Evolutionary conservation across 495 filamentous ascomycete genomes (phyloP).

Genomic region (Neurospora sp.): DNA sequence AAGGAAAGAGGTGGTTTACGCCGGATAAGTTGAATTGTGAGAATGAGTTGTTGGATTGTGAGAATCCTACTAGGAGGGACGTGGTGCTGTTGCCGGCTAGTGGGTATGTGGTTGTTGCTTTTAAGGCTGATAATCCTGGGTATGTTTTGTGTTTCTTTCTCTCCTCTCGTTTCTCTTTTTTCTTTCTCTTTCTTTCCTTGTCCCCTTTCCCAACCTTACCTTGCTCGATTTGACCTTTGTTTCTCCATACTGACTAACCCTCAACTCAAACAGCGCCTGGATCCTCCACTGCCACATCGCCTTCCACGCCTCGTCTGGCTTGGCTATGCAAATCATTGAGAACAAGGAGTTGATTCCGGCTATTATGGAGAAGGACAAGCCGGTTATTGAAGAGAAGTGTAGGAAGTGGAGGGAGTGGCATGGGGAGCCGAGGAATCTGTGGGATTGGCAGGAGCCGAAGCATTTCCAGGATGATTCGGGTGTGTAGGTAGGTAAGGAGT

Average conservation of each 20-base stretch:
- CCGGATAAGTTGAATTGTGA: background rate
- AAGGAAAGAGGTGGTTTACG: background rate
- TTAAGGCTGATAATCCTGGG: conserved; percentile 30
- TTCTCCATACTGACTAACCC: too few species aligned
- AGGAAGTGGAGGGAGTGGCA: conserved; percentile 23
- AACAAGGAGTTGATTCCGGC: conserved; percentile 19
- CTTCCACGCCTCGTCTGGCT: conserved; percentile 35
- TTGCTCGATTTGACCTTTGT: too few species aligned
- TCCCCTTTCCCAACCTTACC: too few species aligned
- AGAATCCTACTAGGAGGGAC: conserved; percentile 17
- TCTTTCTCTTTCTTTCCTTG: background rate
- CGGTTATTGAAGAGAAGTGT: conserved; percentile 19
- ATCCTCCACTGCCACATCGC: conserved; percentile 33
- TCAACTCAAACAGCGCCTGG: conserved; percentile 20
- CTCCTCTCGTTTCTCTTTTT: background rate
- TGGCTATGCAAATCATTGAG: conserved; percentile 36
- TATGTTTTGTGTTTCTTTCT: conserved; percentile 1
- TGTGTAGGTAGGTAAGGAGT: conserved; percentile 4
- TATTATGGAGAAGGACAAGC: conserved; percentile 12
- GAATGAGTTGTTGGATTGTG: conserved; percentile 8
- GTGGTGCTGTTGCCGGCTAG: conserved; percentile 25
- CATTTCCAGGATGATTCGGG: conserved; percentile 24
- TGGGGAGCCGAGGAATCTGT: conserved; percentile 2
- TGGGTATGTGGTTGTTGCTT: conserved; percentile 26
- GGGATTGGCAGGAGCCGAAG: conserved; percentile 5